These are phyloP conservation scores for Suillus placidus DNA, from an alignment of 768 basidiomycete species.

Conservation along the genomic window DNA sequence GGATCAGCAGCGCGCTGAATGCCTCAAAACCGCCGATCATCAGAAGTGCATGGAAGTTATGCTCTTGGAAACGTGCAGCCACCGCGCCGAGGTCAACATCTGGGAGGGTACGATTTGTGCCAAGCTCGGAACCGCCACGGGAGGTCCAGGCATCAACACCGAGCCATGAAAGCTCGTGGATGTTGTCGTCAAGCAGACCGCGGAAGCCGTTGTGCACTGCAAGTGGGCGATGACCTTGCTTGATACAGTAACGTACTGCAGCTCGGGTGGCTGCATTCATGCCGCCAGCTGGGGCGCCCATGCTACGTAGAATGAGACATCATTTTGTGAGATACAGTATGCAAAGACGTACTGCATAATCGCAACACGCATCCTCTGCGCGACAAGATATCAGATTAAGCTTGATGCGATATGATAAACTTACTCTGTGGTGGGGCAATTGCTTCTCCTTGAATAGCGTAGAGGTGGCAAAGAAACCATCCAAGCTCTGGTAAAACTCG, in stretches of 20 bases:
- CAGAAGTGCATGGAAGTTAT: conserved; percentile 75
- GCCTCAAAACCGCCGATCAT: conserved; percentile 98
- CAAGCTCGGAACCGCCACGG: conserved; percentile 95
- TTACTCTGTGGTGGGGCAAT: conserved; percentile 54
- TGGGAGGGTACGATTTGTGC: conserved; percentile 91
- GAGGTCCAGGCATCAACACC: conserved; percentile 96
- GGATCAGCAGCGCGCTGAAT: conserved; percentile 73
- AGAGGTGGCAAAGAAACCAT: conserved; percentile 83
- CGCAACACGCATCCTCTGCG: conserved; percentile 73
- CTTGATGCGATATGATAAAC: conserved; percentile 9
- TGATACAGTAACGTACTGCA: conserved; percentile 89
- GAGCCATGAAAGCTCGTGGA: conserved; percentile 90
- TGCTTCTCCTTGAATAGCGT: conserved; percentile 54
- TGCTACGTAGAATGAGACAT: conserved; percentile 46
- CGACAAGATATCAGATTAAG: conserved; percentile 17
- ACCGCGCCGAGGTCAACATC: conserved; percentile 85
- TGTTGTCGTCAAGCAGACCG: conserved; percentile 87
- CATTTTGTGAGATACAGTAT: background rate
- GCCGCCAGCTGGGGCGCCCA: conserved; percentile 96
- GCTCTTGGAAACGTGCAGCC: conserved; percentile 90
- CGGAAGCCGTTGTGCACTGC: conserved; percentile 96
- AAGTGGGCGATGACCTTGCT: conserved; percentile 90
- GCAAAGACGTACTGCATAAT: conserved; percentile 75
- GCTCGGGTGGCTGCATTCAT: conserved; percentile 99
- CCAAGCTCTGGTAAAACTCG: conserved; percentile 85